These are phyloP conservation scores for Colletotrichum australisinense DNA, from an alignment of 2,329 filamentous ascomycete species.

Conservation along the genomic window DNA sequence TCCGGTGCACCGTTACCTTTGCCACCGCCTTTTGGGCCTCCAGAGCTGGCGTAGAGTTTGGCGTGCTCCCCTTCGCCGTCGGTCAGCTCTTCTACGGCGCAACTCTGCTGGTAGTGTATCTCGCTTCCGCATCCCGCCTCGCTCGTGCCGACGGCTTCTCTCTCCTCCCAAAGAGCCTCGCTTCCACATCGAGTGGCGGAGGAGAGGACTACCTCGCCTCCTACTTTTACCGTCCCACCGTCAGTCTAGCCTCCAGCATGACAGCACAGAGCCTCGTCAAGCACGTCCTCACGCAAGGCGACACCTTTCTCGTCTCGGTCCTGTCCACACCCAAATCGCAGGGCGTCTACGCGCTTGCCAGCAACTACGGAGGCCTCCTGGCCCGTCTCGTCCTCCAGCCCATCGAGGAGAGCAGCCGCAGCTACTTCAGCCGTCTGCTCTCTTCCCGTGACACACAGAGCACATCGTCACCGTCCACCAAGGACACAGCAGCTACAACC, in stretches of 20 bases:
- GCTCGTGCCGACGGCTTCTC: conserved; percentile 74
- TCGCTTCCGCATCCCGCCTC: conserved; percentile 67
- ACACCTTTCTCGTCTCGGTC: conserved; percentile 86
- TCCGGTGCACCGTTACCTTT: conserved; percentile 82
- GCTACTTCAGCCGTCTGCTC: conserved; percentile 87
- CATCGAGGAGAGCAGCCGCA: conserved; percentile 92
- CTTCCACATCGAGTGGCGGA: background rate
- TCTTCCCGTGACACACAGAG: conserved; percentile 43
- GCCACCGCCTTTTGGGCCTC: conserved; percentile 74
- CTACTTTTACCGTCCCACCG: conserved; percentile 76
- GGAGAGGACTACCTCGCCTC: conserved; percentile 60
- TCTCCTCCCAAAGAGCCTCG: conserved; percentile 64
- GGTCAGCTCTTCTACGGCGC: conserved; percentile 85
- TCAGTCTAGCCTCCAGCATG: conserved; percentile 82
- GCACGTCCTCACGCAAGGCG: conserved; percentile 93
- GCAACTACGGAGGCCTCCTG: conserved; percentile 92
- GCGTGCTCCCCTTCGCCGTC: conserved; percentile 88
- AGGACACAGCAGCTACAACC: conserved; percentile 42
- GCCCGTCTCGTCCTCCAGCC: conserved; percentile 94
- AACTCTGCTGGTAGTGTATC: conserved; percentile 77
- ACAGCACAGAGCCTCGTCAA: conserved; percentile 92
- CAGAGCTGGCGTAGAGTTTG: conserved; percentile 64
- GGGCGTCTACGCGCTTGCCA: conserved; percentile 91
- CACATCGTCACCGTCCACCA: conserved; percentile 34
- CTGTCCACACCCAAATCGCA: conserved; percentile 84